Evolutionary conservation across 345 rosid genomes (phyloP).

Genomic region (Rhodamnia argentea): DNA sequence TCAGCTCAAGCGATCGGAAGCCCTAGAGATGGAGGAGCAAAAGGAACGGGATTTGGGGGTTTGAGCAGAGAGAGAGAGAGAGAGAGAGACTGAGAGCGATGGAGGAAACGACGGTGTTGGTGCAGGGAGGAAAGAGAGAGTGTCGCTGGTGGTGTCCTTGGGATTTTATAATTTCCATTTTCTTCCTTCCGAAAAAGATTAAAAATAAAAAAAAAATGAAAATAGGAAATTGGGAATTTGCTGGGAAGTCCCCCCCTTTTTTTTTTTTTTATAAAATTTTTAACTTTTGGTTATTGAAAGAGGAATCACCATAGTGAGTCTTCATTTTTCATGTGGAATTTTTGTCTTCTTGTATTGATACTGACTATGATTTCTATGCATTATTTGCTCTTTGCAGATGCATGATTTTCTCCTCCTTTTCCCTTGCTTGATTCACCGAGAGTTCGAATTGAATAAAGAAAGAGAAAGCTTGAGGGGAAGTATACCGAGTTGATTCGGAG

Average conservation of each 20-base stretch:
- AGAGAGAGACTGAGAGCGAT: background rate
- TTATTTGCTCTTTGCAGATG: background rate
- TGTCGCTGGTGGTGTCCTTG: background rate
- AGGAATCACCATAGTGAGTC: background rate
- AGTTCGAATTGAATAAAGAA: background rate
- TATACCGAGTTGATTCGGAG: too few relatives aligned
- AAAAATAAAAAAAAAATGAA: background rate
- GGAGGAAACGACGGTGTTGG: background rate
- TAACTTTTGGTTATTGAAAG: too few relatives aligned
- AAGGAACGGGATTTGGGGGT: background rate
- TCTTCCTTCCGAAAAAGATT: background rate
- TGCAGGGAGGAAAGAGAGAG: background rate
- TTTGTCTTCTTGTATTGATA: background rate
- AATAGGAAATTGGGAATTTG: background rate
- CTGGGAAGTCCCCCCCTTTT: background rate
- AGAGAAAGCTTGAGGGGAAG: too few relatives aligned
- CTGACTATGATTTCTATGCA: background rate
- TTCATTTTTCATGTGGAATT: background rate
- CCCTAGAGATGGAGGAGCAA: background rate
- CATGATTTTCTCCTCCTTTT: background rate
- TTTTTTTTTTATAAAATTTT: background rate
- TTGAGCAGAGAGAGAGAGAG: background rate
- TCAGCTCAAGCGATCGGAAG: background rate
- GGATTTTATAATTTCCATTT: background rate
- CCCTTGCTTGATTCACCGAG: background rate